Evolutionary conservation across 1,284 basidiomycete genomes (phyloP).

Genomic region (Fistulinella cinereoalba): DNA sequence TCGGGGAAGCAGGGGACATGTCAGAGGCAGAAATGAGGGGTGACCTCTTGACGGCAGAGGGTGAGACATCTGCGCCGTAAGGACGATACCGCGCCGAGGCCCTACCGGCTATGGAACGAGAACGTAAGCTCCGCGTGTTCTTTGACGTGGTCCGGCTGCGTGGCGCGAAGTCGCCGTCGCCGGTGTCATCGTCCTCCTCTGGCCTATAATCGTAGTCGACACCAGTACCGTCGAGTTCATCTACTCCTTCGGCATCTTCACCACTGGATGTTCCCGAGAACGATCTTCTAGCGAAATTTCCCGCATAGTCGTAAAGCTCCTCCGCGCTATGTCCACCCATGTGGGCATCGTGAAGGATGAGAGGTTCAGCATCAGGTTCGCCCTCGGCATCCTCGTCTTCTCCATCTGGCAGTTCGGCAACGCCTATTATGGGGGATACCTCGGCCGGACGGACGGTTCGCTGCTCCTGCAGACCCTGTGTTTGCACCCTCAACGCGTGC

Average conservation of each 20-base stretch:
- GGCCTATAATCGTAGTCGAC: constrained; percentile 29
- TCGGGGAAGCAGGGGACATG: constrained; percentile 23
- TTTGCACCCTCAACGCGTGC: constrained; percentile 31
- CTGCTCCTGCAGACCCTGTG: constrained; percentile 34
- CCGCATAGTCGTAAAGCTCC: constrained; percentile 25
- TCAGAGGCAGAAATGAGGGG: constrained; percentile 30
- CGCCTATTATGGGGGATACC: constrained; percentile 32
- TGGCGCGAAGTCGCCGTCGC: constrained; percentile 37
- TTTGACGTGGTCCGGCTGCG: constrained; percentile 34
- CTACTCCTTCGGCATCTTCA: constrained; percentile 28
- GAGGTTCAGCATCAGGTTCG: constrained; percentile 31
- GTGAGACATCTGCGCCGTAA: constrained; percentile 30
- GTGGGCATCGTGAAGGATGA: constrained; percentile 23
- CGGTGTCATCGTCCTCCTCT: constrained; percentile 28
- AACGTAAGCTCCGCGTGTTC: constrained; percentile 38
- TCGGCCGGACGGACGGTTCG: constrained; percentile 34
- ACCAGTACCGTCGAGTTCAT: constrained; percentile 21
- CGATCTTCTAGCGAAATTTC: constrained; percentile 19
- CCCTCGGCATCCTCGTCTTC: constrained; percentile 36
- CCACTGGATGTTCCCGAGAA: constrained; percentile 24
- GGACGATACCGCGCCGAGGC: constrained; percentile 35
- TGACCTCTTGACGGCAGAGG: constrained; percentile 33
- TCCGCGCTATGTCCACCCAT: constrained; percentile 32
- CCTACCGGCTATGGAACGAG: constrained; percentile 35
- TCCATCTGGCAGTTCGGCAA: constrained; percentile 30